A percentile compares a stretch with the other conserved stretches of the same genome.
phyloP scores from a whole-genome alignment of 2,329 filamentous ascomycete species.

The Trichoderma lentiforme region DNA sequence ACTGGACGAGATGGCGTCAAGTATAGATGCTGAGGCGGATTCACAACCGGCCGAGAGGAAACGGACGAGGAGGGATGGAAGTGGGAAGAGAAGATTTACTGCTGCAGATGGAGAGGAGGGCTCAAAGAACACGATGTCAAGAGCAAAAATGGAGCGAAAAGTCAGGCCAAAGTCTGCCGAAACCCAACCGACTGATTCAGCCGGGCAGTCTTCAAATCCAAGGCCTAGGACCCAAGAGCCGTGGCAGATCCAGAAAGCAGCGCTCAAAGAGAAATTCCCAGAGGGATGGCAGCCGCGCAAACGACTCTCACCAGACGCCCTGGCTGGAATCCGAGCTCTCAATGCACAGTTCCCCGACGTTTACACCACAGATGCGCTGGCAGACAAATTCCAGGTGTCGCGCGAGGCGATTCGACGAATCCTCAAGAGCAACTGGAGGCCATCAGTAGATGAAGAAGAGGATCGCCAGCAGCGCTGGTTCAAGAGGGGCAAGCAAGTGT shows the following conservation, averaged over 20 bases:
- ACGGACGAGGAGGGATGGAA: not conserved
- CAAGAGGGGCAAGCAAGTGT: constrained; percentile 57
- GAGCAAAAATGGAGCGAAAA: not conserved
- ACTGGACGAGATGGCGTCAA: not conserved
- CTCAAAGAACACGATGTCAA: not conserved
- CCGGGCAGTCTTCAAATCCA: not conserved
- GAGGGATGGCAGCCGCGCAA: constrained; percentile 81
- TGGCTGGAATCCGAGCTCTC: constrained; percentile 84
- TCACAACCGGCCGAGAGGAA: not conserved
- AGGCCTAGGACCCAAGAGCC: not conserved
- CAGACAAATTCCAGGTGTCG: constrained; percentile 79
- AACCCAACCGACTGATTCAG: not conserved
- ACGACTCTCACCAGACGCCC: constrained; percentile 83
- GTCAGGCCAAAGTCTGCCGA: not conserved
- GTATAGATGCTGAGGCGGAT: not conserved
- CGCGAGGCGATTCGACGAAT: constrained; percentile 85
- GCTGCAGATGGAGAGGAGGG: not conserved
- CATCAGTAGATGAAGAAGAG: constrained; percentile 55
- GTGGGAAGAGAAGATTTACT: not conserved
- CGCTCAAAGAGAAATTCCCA: constrained; percentile 73
- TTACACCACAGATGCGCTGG: constrained; percentile 72
- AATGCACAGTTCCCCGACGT: constrained; percentile 71
- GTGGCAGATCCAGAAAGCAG: constrained; percentile 77
- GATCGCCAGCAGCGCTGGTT: constrained; percentile 60
- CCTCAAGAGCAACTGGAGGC: constrained; percentile 72